These are phyloP conservation scores for Cercospora sp. DNA, from an alignment of 2,329 filamentous ascomycete species.

Conservation along the genomic window DNA sequence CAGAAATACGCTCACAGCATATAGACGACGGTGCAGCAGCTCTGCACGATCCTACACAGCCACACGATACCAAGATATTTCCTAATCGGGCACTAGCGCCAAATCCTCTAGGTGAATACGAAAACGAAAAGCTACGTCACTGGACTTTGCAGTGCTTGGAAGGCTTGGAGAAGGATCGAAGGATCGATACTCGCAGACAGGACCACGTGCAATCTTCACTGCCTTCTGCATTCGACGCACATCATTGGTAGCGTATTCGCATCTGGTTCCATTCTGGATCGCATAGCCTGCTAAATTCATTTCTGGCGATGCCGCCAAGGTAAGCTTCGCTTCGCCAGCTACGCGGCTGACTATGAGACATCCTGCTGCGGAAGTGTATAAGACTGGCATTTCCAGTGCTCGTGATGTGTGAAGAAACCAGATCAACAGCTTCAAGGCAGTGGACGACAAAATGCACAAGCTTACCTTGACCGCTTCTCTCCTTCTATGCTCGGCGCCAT, in stretches of 20 bases:
- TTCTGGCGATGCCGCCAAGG: neutral
- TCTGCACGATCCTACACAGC: neutral
- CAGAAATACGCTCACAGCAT: neutral
- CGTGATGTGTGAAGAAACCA: neutral
- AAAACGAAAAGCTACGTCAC: constrained; percentile 1
- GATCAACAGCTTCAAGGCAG: neutral
- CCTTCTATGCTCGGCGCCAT: neutral
- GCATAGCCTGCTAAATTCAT: neutral
- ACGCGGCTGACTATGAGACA: neutral
- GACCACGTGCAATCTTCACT: neutral
- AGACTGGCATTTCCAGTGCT: neutral
- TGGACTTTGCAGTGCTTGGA: neutral
- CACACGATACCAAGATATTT: neutral
- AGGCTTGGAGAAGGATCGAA: neutral
- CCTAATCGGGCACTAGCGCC: neutral
- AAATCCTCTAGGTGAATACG: neutral
- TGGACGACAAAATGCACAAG: neutral
- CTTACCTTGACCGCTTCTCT: neutral
- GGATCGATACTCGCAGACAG: neutral
- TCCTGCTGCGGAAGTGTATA: neutral
- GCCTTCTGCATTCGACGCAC: neutral
- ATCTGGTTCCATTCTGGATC: neutral
- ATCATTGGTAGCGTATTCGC: constrained; percentile 2
- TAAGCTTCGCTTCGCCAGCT: neutral
- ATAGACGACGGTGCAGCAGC: neutral